A percentile compares a stretch with the other conserved stretches of the same genome.
Conservation (phyloP, 2,329 filamentous ascomycete genomes). For the Colletotrichum agaves region DNA sequence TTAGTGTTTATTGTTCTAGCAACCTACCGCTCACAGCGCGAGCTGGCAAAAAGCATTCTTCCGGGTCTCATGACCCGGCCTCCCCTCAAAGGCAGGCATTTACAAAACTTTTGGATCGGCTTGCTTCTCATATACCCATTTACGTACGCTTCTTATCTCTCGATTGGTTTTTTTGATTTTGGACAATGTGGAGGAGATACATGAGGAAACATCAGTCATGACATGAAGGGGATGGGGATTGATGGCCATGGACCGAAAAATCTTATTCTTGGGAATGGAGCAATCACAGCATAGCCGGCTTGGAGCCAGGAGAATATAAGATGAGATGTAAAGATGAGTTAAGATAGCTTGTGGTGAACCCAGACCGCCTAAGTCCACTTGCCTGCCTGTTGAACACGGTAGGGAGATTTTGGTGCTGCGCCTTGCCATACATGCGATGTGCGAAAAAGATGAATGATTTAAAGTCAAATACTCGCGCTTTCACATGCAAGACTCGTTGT, state of each 20-base stretch:
- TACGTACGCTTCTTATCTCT: slow-evolving; percentile 30
- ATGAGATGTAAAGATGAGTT: slow-evolving; percentile 6
- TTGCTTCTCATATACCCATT: slow-evolving; percentile 40
- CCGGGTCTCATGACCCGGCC: slow-evolving; percentile 10
- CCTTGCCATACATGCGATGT: slow-evolving; percentile 6
- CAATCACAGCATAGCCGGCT: slow-evolving; percentile 14
- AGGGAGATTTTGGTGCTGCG: background rate
- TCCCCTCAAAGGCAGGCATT: slow-evolving; percentile 19
- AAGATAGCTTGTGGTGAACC: slow-evolving; percentile 4
- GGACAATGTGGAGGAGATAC: slow-evolving; percentile 27
- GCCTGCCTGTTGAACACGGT: background rate
- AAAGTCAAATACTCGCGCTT: background rate
- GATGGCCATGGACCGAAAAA: slow-evolving; percentile 24
- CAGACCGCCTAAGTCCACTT: background rate
- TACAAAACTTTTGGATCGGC: slow-evolving; percentile 28
- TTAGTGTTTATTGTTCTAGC: slow-evolving; percentile 39
- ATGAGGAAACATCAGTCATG: slow-evolving; percentile 31
- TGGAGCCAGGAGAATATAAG: background rate
- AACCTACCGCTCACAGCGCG: slow-evolving; percentile 9
- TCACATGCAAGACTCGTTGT: background rate
- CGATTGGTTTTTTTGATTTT: slow-evolving; percentile 19
- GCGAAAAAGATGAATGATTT: slow-evolving; percentile 12
- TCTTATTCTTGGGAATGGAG: slow-evolving; percentile 11
- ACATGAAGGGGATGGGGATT: slow-evolving; percentile 17
- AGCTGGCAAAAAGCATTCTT: slow-evolving; percentile 34